These are phyloP conservation scores for Epichloe typhina DNA, from an alignment of 2,329 filamentous ascomycete species.

Conservation along the genomic window DNA sequence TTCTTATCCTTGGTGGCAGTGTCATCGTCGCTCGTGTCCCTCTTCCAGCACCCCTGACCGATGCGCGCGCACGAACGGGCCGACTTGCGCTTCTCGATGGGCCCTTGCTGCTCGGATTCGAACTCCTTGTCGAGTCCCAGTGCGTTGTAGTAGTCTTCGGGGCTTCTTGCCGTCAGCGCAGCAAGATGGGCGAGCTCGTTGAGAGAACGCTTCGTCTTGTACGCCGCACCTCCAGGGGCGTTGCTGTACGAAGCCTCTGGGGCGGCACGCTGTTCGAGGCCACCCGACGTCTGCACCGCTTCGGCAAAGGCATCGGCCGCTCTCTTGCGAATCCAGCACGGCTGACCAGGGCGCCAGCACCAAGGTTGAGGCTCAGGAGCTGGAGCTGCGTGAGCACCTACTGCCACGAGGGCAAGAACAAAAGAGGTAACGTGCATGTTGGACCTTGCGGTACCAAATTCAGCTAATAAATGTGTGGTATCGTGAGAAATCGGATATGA, in stretches of 20 bases:
- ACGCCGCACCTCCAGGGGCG: constrained; percentile 22
- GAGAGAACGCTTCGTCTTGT: constrained; percentile 24
- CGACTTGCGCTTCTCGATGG: constrained; percentile 10
- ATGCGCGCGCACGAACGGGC: constrained; percentile 6
- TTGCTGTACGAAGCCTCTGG: constrained; percentile 17
- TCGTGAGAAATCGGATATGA: neutral
- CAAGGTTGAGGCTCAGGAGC: constrained; percentile 8
- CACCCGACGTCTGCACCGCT: constrained; percentile 13
- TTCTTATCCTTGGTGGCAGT: constrained; percentile 15
- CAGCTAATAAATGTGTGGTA: neutral
- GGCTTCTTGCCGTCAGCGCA: constrained; percentile 17
- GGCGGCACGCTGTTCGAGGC: constrained; percentile 14
- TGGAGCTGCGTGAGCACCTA: constrained; percentile 20
- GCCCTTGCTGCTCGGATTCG: constrained; percentile 8
- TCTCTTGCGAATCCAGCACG: constrained; percentile 15
- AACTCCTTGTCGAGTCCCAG: constrained; percentile 18
- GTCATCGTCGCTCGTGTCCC: neutral
- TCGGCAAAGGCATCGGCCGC: constrained; percentile 9
- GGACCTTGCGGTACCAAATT: neutral
- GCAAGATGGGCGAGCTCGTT: constrained; percentile 25
- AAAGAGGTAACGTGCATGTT: constrained; percentile 10
- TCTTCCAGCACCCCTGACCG: constrained; percentile 12
- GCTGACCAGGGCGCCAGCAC: constrained; percentile 17
- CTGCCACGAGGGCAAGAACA: constrained; percentile 27
- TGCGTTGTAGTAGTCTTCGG: constrained; percentile 18